Evolutionary conservation across 805 yeast genomes (phyloP).

Genomic region (Saturnispora ahearnii): DNA sequence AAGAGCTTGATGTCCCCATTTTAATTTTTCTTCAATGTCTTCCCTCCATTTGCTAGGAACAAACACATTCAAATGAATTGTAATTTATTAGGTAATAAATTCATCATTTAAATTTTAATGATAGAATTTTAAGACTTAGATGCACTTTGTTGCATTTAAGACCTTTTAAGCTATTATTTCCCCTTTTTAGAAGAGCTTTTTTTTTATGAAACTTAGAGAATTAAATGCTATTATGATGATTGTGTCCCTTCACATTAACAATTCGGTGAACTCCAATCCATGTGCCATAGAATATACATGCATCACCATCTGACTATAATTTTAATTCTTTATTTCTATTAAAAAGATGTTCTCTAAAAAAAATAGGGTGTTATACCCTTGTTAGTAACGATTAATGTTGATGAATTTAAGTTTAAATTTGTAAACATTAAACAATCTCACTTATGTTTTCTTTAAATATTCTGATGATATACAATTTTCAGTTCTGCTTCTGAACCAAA

Average conservation of each 20-base stretch:
- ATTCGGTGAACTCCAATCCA: conserved; percentile 27
- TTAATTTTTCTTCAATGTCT: background rate
- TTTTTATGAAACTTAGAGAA: no score
- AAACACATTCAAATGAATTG: background rate
- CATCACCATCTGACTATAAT: conserved; percentile 86
- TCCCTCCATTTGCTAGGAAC: background rate
- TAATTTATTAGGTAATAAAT: background rate
- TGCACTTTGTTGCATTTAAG: no score
- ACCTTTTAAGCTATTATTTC: no score
- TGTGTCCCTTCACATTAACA: conserved; percentile 27
- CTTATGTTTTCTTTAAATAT: conserved; percentile 15
- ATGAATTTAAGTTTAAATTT: conserved; percentile 7
- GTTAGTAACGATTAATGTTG: background rate
- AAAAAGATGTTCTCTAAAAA: no score
- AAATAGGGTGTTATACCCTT: no score
- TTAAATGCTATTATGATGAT: conserved; percentile 24
- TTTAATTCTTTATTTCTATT: background rate
- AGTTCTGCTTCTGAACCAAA: conserved; percentile 93
- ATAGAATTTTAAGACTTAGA: no score
- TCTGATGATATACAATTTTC: conserved; percentile 64
- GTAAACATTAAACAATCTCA: background rate
- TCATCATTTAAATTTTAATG: background rate
- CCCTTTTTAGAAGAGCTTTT: no score
- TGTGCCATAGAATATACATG: conserved; percentile 86
- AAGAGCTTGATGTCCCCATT: background rate